phyloP scores from a whole-genome alignment of 306 rosid species.

The Gillenia trifoliata region DNA sequence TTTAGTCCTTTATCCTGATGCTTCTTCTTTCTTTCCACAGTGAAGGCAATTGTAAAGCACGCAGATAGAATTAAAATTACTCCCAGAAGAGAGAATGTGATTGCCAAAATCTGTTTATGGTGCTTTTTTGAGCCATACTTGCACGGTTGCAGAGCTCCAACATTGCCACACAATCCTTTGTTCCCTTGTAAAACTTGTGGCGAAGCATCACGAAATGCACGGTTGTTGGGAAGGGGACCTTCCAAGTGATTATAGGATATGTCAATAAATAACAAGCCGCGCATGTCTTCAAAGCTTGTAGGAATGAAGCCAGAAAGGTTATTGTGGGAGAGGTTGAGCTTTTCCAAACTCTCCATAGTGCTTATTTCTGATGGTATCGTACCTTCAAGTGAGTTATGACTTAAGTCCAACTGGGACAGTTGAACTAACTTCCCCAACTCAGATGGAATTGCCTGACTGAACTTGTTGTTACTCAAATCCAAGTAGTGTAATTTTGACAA shows the following conservation, averaged over 20 bases:
- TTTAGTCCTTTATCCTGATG: not conserved
- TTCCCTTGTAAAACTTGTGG: not conserved
- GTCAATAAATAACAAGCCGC: not conserved
- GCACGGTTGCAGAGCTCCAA: not conserved
- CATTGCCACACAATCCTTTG: constrained; percentile 13
- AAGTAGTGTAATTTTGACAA: not conserved
- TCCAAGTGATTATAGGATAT: constrained; percentile 14
- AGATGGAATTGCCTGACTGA: constrained; percentile 2
- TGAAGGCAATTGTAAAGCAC: too few relatives aligned
- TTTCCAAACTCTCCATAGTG: constrained; percentile 7
- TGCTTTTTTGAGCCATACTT: not conserved
- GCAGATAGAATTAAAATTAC: too few relatives aligned
- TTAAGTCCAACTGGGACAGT: not conserved
- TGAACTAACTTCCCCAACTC: not conserved
- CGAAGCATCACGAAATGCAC: constrained; percentile 3
- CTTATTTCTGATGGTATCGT: not conserved
- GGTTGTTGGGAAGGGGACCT: constrained; percentile 17
- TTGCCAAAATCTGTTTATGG: not conserved
- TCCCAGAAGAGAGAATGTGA: too few relatives aligned
- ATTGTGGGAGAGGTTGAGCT: constrained; percentile 8
- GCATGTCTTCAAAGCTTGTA: not conserved
- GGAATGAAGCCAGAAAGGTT: constrained; percentile 18
- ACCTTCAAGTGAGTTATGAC: constrained; percentile 15
- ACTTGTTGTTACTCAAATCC: constrained; percentile 16
- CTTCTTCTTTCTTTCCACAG: too few relatives aligned